Evolutionary conservation across 1,284 basidiomycete genomes (phyloP), one percentile per base, ranked within the genome.

Genomic region (Taiwanofungus camphoratus): DNA sequence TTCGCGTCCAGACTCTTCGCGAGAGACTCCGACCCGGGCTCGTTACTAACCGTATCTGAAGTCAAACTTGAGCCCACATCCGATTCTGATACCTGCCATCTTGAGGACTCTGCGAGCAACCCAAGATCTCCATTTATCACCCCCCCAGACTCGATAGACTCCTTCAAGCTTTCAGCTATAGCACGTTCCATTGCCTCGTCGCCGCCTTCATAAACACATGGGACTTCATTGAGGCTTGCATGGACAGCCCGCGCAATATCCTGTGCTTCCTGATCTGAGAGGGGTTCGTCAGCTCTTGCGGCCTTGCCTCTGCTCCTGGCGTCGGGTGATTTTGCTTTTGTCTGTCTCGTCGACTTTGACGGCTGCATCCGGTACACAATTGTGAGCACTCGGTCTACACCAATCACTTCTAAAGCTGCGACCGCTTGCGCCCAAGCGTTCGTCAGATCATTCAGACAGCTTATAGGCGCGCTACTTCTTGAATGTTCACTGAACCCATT

Each of bases 161-260:
- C 50, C 42, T 45, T 34, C 6, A 58, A 39, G 40, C 52, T 58
- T 46, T 48, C 53, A 24, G 41, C 48, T 7, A 58, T 48, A 20
- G 55, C 54, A n/a, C 49, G 44, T 9, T 51, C 51, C 4, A 58
- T 48, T 29, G 48, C 47, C 1, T 41, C 41, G 37, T 55, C 52
- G n/a, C 48, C 48, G 16, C 46, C 51, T 1, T 24, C 26, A 13
- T 36, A 47, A 43, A 24, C 54, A 16, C 31, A 43, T 26, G 42
- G 41, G 21, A 48, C 77, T 27, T 45, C 78, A 22, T 69, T 59
- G 44, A 92, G 58, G 53, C 81, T 86, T 5, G 83, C 82, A 52
- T 83, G 79, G 41, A 92, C 85, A 8, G 88, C 89, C 18, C 73
- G 74, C 8, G 79, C 74, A 13, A 54, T 24, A 2, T 41, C 41